A percentile compares a stretch with the other conserved stretches of the same genome.
Conservation (phyloP, 2,329 filamentous ascomycete genomes). For the Cadophora sp. region DNA sequence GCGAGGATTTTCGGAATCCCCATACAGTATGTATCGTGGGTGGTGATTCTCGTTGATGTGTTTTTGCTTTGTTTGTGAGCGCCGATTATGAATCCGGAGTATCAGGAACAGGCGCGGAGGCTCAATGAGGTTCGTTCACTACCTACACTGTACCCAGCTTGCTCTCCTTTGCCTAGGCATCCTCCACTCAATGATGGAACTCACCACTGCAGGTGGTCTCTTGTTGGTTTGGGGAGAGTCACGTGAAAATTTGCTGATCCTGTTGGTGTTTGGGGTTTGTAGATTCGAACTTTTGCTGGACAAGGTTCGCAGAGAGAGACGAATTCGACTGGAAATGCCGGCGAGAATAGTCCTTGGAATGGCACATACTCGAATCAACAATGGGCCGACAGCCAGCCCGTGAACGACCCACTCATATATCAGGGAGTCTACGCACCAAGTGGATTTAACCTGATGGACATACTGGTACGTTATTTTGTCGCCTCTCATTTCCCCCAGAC, state of each 20-base stretch:
- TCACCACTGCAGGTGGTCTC: not conserved
- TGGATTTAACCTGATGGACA: conserved; percentile 61
- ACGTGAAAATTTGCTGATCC: conserved; percentile 8
- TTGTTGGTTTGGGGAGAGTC: not conserved
- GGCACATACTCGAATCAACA: conserved; percentile 7
- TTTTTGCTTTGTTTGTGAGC: not conserved
- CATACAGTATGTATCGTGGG: too few relatives aligned
- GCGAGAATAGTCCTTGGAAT: not conserved
- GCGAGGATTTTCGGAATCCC: too few relatives aligned
- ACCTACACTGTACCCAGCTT: not conserved
- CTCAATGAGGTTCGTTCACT: conserved; percentile 10
- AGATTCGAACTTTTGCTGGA: conserved; percentile 12
- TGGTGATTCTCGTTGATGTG: not conserved
- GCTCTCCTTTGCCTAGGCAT: not conserved
- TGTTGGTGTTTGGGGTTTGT: not conserved
- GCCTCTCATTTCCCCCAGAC: not conserved
- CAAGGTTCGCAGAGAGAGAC: conserved; percentile 9
- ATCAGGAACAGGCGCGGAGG: conserved; percentile 16
- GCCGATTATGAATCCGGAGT: conserved; percentile 11
- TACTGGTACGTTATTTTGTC: conserved; percentile 54
- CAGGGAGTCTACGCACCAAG: conserved; percentile 62
- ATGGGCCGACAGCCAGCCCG: conserved; percentile 7
- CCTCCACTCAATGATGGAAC: too few relatives aligned
- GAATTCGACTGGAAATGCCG: not conserved
- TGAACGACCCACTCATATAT: conserved; percentile 57